These are phyloP conservation scores for Metschnikowia noctiluminum DNA, from an alignment of 805 yeast species.

Conservation along the genomic window DNA sequence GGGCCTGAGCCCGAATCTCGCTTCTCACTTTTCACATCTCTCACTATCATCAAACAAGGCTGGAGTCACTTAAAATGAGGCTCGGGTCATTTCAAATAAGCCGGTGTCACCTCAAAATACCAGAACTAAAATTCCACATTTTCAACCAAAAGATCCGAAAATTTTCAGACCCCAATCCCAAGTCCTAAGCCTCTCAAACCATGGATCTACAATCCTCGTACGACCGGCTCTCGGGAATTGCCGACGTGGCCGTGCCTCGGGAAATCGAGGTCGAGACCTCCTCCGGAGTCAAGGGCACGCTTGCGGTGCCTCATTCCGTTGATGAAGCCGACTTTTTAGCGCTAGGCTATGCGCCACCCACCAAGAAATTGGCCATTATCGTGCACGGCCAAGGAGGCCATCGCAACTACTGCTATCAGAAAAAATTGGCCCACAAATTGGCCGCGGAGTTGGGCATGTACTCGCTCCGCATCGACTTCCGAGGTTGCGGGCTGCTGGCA, in stretches of 20 bases:
- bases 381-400: constrained; percentile 89
- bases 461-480: constrained; percentile 76
- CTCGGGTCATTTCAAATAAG: too few species aligned
- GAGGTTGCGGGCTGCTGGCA: constrained; percentile 80
- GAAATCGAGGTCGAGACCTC: constrained; percentile 36
- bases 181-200: neutral
- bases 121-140: too few species aligned
- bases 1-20: too few species aligned
- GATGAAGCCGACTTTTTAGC: constrained; percentile 23
- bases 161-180: neutral
- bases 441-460: constrained; percentile 58
- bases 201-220: constrained; percentile 11
- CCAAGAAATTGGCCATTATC: constrained; percentile 54
- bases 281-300: constrained; percentile 35
- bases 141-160: neutral
- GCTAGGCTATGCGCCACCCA: constrained; percentile 35
- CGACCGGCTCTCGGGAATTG: constrained; percentile 9
- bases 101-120: too few species aligned
- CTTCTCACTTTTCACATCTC: too few species aligned
- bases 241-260: constrained; percentile 22
- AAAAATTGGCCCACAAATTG: constrained; percentile 54
- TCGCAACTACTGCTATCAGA: constrained; percentile 73
- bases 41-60: too few species aligned
- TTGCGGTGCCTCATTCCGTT: constrained; percentile 36
- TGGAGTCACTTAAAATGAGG: too few species aligned